A percentile compares a stretch with the other conserved stretches of the same genome.
These are phyloP conservation scores for Papilionanthe hybrid DNA, from an alignment of 116 monocot genomes.

Conservation along the genomic window DNA sequence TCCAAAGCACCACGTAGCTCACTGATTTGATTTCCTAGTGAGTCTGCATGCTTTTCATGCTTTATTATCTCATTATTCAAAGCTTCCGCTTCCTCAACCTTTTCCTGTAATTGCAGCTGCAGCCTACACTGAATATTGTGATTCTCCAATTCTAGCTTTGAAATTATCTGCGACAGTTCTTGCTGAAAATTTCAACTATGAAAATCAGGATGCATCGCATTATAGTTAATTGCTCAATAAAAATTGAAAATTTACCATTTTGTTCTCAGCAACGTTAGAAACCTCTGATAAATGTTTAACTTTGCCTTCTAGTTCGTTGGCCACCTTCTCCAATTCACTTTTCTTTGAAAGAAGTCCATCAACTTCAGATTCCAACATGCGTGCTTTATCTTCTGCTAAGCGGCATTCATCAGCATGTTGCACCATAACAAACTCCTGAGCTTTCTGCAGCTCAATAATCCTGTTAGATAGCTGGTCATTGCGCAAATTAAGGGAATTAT, in stretches of 20 bases:
- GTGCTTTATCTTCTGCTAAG: constrained; percentile 72
- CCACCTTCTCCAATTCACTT: constrained; percentile 46
- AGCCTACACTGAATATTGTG: constrained; percentile 41
- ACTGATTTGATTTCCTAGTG: constrained; percentile 49
- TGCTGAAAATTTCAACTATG: constrained; percentile 54
- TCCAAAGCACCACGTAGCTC: constrained; percentile 42
- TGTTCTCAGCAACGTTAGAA: constrained; percentile 36
- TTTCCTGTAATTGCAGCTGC: constrained; percentile 42
- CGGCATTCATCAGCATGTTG: constrained; percentile 94
- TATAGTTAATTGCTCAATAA: not conserved
- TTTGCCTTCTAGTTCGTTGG: constrained; percentile 48
- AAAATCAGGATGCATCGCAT: not conserved
- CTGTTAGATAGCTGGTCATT: constrained; percentile 40
- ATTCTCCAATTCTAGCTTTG: constrained; percentile 60
- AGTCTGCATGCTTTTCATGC: constrained; percentile 40
- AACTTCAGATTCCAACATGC: constrained; percentile 50
- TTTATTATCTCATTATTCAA: constrained; percentile 45
- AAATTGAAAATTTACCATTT: constrained; percentile 17
- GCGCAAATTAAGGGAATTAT: constrained; percentile 36
- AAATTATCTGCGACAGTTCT: constrained; percentile 52
- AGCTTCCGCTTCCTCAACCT: constrained; percentile 34
- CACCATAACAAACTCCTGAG: constrained; percentile 79
- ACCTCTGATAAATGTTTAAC: constrained; percentile 48
- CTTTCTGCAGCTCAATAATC: constrained; percentile 68
- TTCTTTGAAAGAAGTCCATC: constrained; percentile 49